A percentile compares a stretch with the other conserved stretches of the same genome.
phyloP scores from a whole-genome alignment of 768 basidiomycete species.

The Mycena floridula region DNA sequence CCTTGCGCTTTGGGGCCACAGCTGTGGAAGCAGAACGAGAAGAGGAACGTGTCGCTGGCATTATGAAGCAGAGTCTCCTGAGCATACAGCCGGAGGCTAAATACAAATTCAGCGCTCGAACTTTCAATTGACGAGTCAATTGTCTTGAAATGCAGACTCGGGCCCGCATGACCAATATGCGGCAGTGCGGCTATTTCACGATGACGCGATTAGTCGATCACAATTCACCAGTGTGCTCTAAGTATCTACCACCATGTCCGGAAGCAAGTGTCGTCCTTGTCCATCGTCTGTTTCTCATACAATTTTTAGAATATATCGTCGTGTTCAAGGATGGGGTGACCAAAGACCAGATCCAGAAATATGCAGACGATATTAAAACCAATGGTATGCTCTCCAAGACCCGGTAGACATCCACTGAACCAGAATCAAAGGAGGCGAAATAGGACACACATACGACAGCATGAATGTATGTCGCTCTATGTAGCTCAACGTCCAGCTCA shows the following conservation, averaged over 20 bases:
- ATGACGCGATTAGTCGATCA: not conserved
- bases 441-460: slow-evolving; percentile 31
- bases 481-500: not conserved
- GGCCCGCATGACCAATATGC: too few species aligned
- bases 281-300: not conserved
- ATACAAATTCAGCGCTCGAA: too few species aligned
- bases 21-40: slow-evolving; percentile 12
- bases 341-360: slow-evolving; percentile 34
- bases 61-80: slow-evolving; percentile 8
- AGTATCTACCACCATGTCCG: slow-evolving; percentile 13
- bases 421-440: slow-evolving; percentile 32
- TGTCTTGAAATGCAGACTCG: too few species aligned
- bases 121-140: too few species aligned
- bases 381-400: slow-evolving; percentile 25
- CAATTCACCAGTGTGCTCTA: not conserved
- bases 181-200: not conserved
- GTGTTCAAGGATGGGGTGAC: slow-evolving; percentile 45
- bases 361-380: slow-evolving; percentile 26
- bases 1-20: slow-evolving; percentile 22
- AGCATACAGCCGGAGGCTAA: too few species aligned
- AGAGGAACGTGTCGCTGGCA: slow-evolving; percentile 26
- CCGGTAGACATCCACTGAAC: not conserved
- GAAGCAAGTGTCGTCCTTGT: slow-evolving; percentile 1
- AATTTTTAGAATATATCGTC: slow-evolving; percentile 43
- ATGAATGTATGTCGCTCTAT: slow-evolving; percentile 26